Conservation (phyloP, 768 basidiomycete species). For the Rhizopogon rudus region DNA sequence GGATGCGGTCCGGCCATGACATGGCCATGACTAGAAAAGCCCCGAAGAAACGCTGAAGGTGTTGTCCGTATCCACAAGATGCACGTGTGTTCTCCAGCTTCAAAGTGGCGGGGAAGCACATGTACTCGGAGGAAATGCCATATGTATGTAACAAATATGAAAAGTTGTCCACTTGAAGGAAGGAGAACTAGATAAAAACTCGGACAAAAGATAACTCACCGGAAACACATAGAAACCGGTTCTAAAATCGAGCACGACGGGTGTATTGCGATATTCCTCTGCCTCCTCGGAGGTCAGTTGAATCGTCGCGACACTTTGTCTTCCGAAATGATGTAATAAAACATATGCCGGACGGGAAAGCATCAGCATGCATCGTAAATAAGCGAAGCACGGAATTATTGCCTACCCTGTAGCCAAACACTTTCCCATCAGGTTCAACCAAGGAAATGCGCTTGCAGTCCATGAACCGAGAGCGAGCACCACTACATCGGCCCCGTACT, state of each 20-base stretch:
- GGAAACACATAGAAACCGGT: conserved; percentile 84
- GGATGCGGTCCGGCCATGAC: neutral
- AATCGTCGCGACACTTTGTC: conserved; percentile 75
- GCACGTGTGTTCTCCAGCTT: neutral
- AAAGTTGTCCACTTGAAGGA: neutral
- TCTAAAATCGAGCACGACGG: conserved; percentile 69
- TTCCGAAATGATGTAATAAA: conserved; percentile 22
- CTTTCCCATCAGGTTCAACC: conserved; percentile 40
- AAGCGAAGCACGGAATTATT: neutral
- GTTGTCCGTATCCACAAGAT: no score
- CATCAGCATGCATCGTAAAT: neutral
- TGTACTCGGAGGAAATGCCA: neutral
- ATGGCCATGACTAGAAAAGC: neutral
- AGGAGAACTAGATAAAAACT: neutral
- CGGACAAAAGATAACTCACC: conserved; percentile 34
- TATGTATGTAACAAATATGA: neutral
- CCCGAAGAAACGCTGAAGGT: no score
- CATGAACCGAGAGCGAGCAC: conserved; percentile 78
- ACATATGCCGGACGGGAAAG: neutral
- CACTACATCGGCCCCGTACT: conserved; percentile 53
- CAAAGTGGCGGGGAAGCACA: neutral
- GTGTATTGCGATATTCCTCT: conserved; percentile 50
- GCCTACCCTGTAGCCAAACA: conserved; percentile 81
- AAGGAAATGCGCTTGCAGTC: conserved; percentile 78
- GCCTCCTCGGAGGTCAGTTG: conserved; percentile 72